Evolutionary conservation across 768 basidiomycete genomes (phyloP).

Genomic region (Lactifluus volemus): DNA sequence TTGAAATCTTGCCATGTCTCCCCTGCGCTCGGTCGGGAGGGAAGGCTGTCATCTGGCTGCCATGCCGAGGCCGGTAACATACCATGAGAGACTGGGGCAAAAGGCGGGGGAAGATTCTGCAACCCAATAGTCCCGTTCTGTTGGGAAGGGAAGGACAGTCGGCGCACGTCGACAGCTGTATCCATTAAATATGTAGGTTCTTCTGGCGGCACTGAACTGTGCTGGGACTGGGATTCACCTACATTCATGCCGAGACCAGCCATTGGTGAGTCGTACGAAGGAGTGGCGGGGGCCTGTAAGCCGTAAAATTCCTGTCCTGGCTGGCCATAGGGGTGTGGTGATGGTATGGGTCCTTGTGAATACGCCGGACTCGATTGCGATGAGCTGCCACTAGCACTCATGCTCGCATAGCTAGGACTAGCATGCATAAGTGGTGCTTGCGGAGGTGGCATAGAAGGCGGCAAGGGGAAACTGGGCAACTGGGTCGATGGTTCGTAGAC

Average conservation of each 20-base stretch:
- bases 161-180: not conserved
- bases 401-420: constrained; percentile 13
- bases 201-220: constrained; percentile 10
- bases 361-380: constrained; percentile 17
- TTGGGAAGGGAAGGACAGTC: constrained; percentile 4
- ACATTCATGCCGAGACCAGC: not conserved
- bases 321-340: constrained; percentile 12
- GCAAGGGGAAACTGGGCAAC: not conserved
- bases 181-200: constrained; percentile 7
- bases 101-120: not conserved
- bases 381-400: constrained; percentile 14
- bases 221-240: constrained; percentile 8
- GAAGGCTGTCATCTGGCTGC: not conserved
- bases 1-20: constrained; percentile 11
- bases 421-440: constrained; percentile 8
- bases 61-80: constrained; percentile 2
- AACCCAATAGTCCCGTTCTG: constrained; percentile 8
- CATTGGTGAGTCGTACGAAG: constrained; percentile 14
- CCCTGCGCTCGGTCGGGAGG: not conserved
- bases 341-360: constrained; percentile 13
- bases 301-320: constrained; percentile 4
- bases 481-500: not conserved
- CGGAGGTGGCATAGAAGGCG: constrained; percentile 12
- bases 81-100: not conserved
- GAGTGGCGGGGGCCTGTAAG: constrained; percentile 1